Evolutionary conservation across 2,329 filamentous ascomycete species (phyloP), one percentile per base, ranked within the genome.

Genomic region (Cladosporium oxysporum): DNA sequence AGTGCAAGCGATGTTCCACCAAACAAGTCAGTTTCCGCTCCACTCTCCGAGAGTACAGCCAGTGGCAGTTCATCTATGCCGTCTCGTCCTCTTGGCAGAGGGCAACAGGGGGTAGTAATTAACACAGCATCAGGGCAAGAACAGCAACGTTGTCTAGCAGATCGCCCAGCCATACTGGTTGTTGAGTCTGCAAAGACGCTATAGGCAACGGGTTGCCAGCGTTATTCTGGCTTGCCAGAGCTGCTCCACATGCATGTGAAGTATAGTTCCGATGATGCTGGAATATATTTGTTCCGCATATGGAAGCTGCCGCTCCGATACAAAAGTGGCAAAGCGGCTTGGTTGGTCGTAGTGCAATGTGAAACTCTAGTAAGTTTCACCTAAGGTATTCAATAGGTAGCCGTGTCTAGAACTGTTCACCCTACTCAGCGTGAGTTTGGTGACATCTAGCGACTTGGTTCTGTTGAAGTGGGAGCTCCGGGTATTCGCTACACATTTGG

Each of bases 221-320:
- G n/a, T n/a, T 47, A 21, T 47, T 47, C 41, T 47, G 41, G 21
- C 41, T 47, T 47, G n/a, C 11, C 41, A 47, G n/a, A 47, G 41
- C 41, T 47, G 41, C 41, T 47, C 41, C 41, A 47, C 41, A 47
- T 47, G n/a, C 41, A 47, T 6, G 18, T 47, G n/a, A 21, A 4
- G 2, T 47, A 21, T 21, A 47, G 41, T 47, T 21, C 41, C 8
- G 41, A 47, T n/a, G n/a, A 47, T 47, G n/a, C 41, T 47, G 41
- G 41, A 21, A 47, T 47, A 21, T 47, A 47, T 47, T 47, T 47
- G 10, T 47, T 47, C 41, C 41, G 41, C n/a, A 21, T 21, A 8
- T 47, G 41, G 41, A 47, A 47, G 41, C 41, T 21, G 8, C 18
- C 26, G 31, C 61, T 33, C 58, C 65, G 12, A 26, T 67, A 6